Conservation (phyloP, 208 protist genomes). For the Borovskyia barvae region DNA sequence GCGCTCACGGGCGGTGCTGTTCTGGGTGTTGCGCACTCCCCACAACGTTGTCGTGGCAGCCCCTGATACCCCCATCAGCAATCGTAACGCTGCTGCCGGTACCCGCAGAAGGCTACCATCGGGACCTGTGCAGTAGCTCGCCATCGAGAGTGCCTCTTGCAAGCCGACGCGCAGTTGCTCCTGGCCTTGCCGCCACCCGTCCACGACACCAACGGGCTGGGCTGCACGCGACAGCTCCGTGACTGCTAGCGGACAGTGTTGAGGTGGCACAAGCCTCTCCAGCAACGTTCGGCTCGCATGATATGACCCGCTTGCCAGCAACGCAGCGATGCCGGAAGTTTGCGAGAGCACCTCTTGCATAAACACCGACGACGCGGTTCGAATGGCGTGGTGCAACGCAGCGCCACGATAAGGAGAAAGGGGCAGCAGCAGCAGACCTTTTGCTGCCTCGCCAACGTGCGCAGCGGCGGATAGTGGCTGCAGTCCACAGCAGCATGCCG, state of each 20-base stretch:
- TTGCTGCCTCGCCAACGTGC: constrained; percentile 43
- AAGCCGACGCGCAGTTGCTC: constrained; percentile 24
- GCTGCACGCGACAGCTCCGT: constrained; percentile 18
- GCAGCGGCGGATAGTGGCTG: constrained; percentile 50
- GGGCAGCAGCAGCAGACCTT: constrained; percentile 43
- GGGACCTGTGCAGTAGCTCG: constrained; percentile 26
- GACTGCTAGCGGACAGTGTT: background rate
- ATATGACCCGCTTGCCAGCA: constrained; percentile 31
- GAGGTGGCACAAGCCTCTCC: constrained; percentile 11
- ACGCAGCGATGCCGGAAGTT: constrained; percentile 22
- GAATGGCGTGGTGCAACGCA: constrained; percentile 28
- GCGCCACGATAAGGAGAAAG: constrained; percentile 35
- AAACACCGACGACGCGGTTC: constrained; percentile 29
- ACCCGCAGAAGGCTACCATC: constrained; percentile 24
- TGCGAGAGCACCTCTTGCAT: constrained; percentile 33
- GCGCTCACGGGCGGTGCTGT: constrained; percentile 14
- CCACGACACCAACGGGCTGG: constrained; percentile 21
- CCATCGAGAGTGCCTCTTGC: constrained; percentile 26
- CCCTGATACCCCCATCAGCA: constrained; percentile 35
- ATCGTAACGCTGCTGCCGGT: constrained; percentile 29
- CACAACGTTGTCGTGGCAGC: constrained; percentile 34
- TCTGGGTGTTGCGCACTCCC: constrained; percentile 31
- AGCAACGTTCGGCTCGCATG: constrained; percentile 27
- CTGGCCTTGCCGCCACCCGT: constrained; percentile 27
- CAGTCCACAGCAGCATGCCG: constrained; percentile 46